Evolutionary conservation across 352 stramenopile species (phyloP), one percentile per base, ranked within the genome.

Genomic region (Blastocystis sp.): DNA sequence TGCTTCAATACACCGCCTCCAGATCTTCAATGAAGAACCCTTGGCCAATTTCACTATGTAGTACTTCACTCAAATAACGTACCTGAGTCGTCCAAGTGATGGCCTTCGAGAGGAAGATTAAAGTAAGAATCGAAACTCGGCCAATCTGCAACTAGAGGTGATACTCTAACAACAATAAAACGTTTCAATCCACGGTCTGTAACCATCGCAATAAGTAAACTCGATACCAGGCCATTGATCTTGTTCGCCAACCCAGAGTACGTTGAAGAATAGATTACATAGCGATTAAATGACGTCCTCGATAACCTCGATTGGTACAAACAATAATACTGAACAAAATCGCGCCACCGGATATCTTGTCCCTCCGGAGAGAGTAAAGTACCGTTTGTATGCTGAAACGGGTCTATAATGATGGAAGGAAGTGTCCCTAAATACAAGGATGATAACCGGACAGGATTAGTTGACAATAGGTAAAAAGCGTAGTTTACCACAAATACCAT

Each of bases 71-170:
- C n/a, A 37, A 37, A 13, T 23, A 29, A 37, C 18, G 9, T 54
- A 84, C 73, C 64, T 26, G 50, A 69, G 0, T 37, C 11, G 3
- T 59, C 20, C 11, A 59, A 13, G 47, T 84, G 73, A 45, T 84
- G 73, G 26, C 20, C 23, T 23, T 69, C 73, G 7, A 84, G 34
- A 39, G 26, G 73, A 34, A 84, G 47, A 45, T 66, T 39, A 43
- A 84, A 84, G 26, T 84, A 84, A 34, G 73, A 84, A 84, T 84
- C 73, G 55, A 84, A 84, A 45, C 73, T 84, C 20, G 39, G 15
- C 73, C 73, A 84, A 66, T 84, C 47, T 69, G 59, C 73, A 64
- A 84, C 73, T 84, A 84, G 18, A 68, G 4, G 5, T 34, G 4
- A 50, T 20, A 13, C 20, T 7, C 23, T 41, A 6, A 18, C 20